Base-by-base conservation (phyloP, 805 yeast species). In the Wickerhamiella cacticola region DNA sequence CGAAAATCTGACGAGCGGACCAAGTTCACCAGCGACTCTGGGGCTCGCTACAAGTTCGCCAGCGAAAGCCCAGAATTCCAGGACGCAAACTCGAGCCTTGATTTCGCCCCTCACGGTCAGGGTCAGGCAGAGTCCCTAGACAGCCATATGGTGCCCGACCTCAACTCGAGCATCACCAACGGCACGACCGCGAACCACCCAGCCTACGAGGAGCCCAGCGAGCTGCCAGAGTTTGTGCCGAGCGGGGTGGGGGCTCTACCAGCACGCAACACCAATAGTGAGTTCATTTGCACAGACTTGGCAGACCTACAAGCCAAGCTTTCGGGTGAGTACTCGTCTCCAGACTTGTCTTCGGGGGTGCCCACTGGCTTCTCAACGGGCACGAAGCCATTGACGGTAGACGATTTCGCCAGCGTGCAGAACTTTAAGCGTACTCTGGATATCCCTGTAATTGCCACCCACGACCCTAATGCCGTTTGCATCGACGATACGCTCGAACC, bases 401-500 rank as follows among this genome's bases (percentile, higher is more conserved):
- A 31, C 36, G 36, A 31, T 31, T 15, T 31, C 18, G 21, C 18
- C 19, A 31, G 36, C 19, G 36, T 31, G 19, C 36, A 31, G 26
- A 22, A 36, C 25, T 36, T 23, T n/a, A 23, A 39, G 29, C 28
- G 42, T 5, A 15, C 19, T 10, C 42, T 39, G 13, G 31, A 43
- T 22, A 33, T 43, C 33, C 46, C 46, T 4, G 31, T 43, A 8
- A 33, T 43, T 21, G 23, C 36, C 15, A n/a, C 38, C 9, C 19
- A 15, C 18, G 46, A 43, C 33, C 46, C 46, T 5, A 43, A 43
- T 26, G 26, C 22, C 10, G 21, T n/a, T 13, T 15, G 16, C 22
- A 35, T 29, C 10, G 46, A 43, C 15, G 28, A 34, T 9, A 35
- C 38, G n/a, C 40, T 43, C 7, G 46, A 43, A 24, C 46, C 46